Evolutionary conservation across 208 protist species (phyloP).

Genomic region (Acanthamoeba lenticulata): DNA sequence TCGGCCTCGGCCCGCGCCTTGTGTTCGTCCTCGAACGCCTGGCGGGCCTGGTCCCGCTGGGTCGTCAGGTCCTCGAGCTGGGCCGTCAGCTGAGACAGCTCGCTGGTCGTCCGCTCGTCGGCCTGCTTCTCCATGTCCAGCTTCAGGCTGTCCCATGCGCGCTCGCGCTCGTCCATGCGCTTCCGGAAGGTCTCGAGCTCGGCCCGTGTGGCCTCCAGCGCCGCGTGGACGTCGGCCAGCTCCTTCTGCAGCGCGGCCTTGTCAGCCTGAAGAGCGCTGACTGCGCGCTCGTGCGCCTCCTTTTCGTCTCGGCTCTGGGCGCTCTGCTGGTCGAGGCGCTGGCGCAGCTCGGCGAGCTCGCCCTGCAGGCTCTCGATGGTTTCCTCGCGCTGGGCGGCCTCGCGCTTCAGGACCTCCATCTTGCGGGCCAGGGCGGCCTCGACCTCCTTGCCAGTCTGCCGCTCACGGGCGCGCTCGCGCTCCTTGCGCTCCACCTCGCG

Average conservation of each 20-base stretch:
- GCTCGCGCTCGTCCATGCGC: background rate
- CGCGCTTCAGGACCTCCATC: background rate
- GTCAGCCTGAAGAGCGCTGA: background rate
- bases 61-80: background rate
- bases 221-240: background rate
- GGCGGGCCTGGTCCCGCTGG: background rate
- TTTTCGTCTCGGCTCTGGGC: background rate
- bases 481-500: conserved; percentile 1
- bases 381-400: background rate
- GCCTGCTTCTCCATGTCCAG: background rate
- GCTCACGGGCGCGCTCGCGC: background rate
- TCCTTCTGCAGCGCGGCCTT: background rate
- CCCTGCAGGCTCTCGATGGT: background rate
- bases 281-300: background rate
- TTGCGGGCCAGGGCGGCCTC: background rate
- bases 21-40: background rate
- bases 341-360: background rate
- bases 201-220: background rate
- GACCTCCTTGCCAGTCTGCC: background rate
- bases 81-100: background rate
- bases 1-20: background rate
- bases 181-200: background rate
- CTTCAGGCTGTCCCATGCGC: background rate
- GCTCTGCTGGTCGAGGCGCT: background rate
- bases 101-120: background rate